These are phyloP conservation scores for Zymoseptoria crescenta DNA, from an alignment of 2,329 filamentous ascomycete species.

Conservation along the genomic window DNA sequence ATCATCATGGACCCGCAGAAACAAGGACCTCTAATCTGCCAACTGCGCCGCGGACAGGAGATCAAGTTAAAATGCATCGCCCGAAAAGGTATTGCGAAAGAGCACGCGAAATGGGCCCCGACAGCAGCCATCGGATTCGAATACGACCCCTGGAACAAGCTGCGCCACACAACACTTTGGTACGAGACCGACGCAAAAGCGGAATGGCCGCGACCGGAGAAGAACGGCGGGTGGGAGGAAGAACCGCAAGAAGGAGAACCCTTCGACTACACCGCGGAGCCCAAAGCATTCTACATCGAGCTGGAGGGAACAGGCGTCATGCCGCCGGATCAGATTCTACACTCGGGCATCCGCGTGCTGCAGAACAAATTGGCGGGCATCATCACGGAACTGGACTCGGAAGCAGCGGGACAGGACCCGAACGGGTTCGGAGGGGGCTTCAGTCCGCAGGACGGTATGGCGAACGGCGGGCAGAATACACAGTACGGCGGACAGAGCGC, in stretches of 20 bases:
- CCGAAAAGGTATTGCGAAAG: slow-evolving; percentile 97
- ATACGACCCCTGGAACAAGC: slow-evolving; percentile 95
- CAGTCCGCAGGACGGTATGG: slow-evolving; percentile 44
- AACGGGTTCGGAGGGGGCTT: slow-evolving; percentile 46
- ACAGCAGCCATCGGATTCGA: slow-evolving; percentile 91
- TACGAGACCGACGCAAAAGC: slow-evolving; percentile 62
- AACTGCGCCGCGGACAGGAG: slow-evolving; percentile 83
- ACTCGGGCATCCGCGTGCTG: slow-evolving; percentile 78
- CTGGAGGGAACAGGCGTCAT: slow-evolving; percentile 83
- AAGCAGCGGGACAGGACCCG: slow-evolving; percentile 43
- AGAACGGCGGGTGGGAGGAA: slow-evolving; percentile 70
- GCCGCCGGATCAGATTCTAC: slow-evolving; percentile 81
- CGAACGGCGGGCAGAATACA: slow-evolving; percentile 59
- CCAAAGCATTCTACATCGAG: slow-evolving; percentile 77
- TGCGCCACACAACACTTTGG: slow-evolving; percentile 89
- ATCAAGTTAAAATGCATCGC: slow-evolving; percentile 85
- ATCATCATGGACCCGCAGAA: slow-evolving; percentile 77
- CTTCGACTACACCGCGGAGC: slow-evolving; percentile 85
- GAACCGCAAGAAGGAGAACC: slow-evolving; percentile 71
- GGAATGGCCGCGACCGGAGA: slow-evolving; percentile 28
- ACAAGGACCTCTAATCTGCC: slow-evolving; percentile 78
- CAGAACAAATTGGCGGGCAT: slow-evolving; percentile 84
- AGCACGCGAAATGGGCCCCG: slow-evolving; percentile 96
- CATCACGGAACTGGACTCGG: slow-evolving; percentile 56
- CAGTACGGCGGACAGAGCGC: slow-evolving; percentile 58